Base-by-base conservation (phyloP, 345 rosid species). In the Populus nigra region DNA sequence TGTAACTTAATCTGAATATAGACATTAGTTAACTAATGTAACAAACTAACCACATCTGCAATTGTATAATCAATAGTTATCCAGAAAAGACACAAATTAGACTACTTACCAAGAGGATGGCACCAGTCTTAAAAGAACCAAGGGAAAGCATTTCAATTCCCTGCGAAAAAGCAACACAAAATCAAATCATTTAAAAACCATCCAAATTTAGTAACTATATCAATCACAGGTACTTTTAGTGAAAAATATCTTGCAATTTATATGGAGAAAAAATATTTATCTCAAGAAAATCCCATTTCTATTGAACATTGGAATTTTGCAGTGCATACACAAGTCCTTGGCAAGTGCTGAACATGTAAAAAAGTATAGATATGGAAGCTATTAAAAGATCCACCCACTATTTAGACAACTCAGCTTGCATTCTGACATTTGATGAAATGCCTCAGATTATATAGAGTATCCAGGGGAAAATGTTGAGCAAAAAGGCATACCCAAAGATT, bases 101-200 rank as follows among this genome's bases (percentile, higher is more conserved):
- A 9, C 71, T 75, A 74, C 86, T 88, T 89, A 93, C 98, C 95
- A 96, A 83, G 72, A 93, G 97, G 77, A 96, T 93, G 79, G 93
- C 98, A 74, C 99, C 99, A 74, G 98, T 96, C 88, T 92, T 94
- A 72, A 96, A 96, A 50, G 99, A 91, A 50, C 97, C 98, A 69
- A 96, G 98, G 79, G 97, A 94, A 80, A 96, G 98, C 97, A 93
- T 96, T 88, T 96, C 99, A 86, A 93, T 96, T 72, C 99, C 99
- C 99, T 96, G 83, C 65, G 82, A 77, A 65, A 76, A 38, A 57
- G 39, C 7, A 66, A 8, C 43, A 22, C 18, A 68, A 43, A 41
- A 27, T 27, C 22, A 53, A 41, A 61, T 33, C n/a, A 25, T n/a
- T 74, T 23, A 31, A 23, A 5, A 41, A 6, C 10, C 66, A 25